Conservation (phyloP, 2,329 filamentous ascomycete species). For the Fusarium sp. region DNA sequence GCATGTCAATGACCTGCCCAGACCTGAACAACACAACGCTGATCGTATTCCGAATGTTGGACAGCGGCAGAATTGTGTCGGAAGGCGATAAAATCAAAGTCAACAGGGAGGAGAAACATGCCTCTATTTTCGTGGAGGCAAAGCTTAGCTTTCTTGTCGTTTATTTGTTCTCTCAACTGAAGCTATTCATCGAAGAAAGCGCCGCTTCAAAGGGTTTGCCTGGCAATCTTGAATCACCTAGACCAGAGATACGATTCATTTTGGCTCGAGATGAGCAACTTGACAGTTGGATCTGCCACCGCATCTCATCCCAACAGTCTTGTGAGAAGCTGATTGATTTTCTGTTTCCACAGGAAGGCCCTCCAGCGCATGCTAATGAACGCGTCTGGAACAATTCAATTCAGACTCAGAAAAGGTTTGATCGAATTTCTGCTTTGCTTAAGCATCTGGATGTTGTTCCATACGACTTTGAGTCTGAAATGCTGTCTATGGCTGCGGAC, state of each 20-base stretch:
- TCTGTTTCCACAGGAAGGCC: fast-evolving
- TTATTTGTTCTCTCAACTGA: background rate
- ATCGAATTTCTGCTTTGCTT: fast-evolving
- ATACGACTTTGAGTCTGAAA: background rate
- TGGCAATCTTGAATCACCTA: background rate
- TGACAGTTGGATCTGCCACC: background rate
- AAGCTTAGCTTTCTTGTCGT: background rate
- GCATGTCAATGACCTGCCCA: background rate
- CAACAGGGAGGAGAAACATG: background rate
- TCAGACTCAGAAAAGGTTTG: background rate
- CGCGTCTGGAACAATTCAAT: fast-evolving
- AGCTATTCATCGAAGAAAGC: background rate
- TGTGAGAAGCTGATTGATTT: background rate
- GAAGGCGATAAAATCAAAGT: no score
- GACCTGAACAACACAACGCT: background rate
- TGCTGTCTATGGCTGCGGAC: background rate
- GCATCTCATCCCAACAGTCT: background rate
- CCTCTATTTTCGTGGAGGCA: background rate
- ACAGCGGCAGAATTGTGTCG: fast-evolving
- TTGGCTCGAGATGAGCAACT: fast-evolving
- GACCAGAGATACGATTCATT: background rate
- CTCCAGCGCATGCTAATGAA: background rate
- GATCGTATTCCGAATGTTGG: fast-evolving
- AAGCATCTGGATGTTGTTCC: fast-evolving
- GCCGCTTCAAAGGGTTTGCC: fast-evolving